These are phyloP conservation scores for Amylostereum chailletii DNA, from an alignment of 1,284 basidiomycete species.

Conservation along the genomic window DNA sequence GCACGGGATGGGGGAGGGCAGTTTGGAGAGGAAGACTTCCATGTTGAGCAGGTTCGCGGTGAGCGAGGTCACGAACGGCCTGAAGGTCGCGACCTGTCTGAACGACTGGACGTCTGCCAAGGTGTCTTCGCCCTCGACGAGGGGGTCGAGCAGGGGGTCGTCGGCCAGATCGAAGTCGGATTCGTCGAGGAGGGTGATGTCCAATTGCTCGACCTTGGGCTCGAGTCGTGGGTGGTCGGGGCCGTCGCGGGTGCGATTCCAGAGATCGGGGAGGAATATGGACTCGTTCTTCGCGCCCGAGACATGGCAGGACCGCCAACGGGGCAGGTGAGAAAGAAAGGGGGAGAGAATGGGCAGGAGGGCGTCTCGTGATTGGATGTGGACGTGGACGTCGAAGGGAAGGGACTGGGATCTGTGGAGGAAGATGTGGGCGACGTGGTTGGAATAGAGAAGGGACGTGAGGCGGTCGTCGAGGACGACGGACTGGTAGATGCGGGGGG, in stretches of 20 bases:
- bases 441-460: slow-evolving; percentile 27
- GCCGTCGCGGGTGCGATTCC: background rate
- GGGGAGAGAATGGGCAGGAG: slow-evolving; percentile 57
- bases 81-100: slow-evolving; percentile 8
- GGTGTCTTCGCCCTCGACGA: slow-evolving; percentile 10
- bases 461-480: slow-evolving; percentile 38
- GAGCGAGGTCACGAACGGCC: slow-evolving; percentile 8
- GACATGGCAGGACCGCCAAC: slow-evolving; percentile 40
- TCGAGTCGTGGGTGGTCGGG: background rate
- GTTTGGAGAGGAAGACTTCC: slow-evolving; percentile 28
- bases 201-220: background rate
- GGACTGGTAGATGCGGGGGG: slow-evolving; percentile 51
- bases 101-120: slow-evolving; percentile 9
- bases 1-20: slow-evolving; percentile 35
- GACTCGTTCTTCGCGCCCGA: slow-evolving; percentile 10
- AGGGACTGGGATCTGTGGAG: slow-evolving; percentile 40
- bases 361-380: slow-evolving; percentile 38
- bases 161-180: slow-evolving; percentile 1
- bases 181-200: background rate
- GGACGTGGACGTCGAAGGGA: slow-evolving; percentile 43
- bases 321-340: slow-evolving; percentile 39
- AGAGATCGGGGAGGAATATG: slow-evolving; percentile 16
- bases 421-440: slow-evolving; percentile 44
- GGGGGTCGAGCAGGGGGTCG: slow-evolving; percentile 1
- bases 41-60: slow-evolving; percentile 13